Evolutionary conservation across 345 rosid species (phyloP).

Genomic region (Cardamine chenopodiifolia): DNA sequence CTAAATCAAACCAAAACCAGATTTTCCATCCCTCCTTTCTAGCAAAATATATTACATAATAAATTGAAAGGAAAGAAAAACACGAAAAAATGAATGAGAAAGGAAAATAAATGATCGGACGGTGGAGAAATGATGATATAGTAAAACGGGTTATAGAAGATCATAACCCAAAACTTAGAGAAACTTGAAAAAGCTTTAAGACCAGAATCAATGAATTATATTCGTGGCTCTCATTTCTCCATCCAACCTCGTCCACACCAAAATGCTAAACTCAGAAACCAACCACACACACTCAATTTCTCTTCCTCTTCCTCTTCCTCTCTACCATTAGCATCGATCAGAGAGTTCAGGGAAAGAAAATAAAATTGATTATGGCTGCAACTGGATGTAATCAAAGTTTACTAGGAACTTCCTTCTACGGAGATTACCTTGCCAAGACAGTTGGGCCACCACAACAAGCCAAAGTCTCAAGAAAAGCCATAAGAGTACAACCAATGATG

Average conservation of each 20-base stretch:
- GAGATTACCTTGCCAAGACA: slow-evolving; percentile 54
- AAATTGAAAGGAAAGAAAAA: no score
- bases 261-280: slow-evolving; percentile 15
- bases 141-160: not conserved
- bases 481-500: slow-evolving; percentile 66
- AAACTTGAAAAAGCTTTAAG: not conserved
- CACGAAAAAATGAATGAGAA: not conserved
- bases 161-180: not conserved
- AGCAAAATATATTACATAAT: not conserved
- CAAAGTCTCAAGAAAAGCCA: slow-evolving; percentile 49
- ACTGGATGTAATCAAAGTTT: slow-evolving; percentile 42
- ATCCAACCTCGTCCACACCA: slow-evolving; percentile 41
- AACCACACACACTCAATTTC: slow-evolving; percentile 26
- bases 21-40: no score
- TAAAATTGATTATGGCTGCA: slow-evolving; percentile 49
- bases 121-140: slow-evolving; percentile 1
- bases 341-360: not conserved
- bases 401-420: slow-evolving; percentile 50
- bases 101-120: not conserved
- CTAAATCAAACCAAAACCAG: not conserved
- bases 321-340: not conserved
- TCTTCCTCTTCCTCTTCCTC: not conserved
- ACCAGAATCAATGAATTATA: slow-evolving; percentile 21
- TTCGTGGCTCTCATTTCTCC: slow-evolving; percentile 42
- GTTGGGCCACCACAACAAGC: slow-evolving; percentile 45